Evolutionary conservation across 2,329 filamentous ascomycete species (phyloP), one percentile per base, ranked within the genome.

Genomic region (Xylariaceae sp.): DNA sequence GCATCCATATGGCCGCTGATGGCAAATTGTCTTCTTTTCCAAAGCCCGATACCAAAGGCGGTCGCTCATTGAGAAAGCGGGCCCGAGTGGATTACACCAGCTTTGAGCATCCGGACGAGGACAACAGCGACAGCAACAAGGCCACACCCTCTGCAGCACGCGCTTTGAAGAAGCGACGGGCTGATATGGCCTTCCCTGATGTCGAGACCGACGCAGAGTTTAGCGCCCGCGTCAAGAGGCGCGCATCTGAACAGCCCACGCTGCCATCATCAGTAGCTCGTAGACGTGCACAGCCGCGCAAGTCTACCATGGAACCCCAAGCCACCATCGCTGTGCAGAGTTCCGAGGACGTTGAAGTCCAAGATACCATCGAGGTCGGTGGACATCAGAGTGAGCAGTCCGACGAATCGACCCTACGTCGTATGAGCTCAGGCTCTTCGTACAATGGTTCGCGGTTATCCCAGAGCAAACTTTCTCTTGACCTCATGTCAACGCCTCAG

Each of bases 281-380:
- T 40, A 60, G 56, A 42, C 65, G 66, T 14, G 57, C 47, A 19
- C 57, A 59, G 33, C 42, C 45, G 14, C 55, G 60, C 33, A 68
- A 64, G 43, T 58, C 64, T n/a, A 65, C 61, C 34, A 54, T 63
- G 12, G 67, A 74, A 47, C 65, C 60, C 14, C 61, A 63, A 40
- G 9, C 59, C 5, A 58, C 56, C 47, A 53, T 60, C 5, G 51
- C 62, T 28, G 57, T 65, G 14, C 60, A 61, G 19, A 62, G 63
- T 40, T 62, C 55, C 28, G 73, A 77, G 46, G 73, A 77, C 53
- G 75, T 75, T 28, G 75, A 80, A 41, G 76, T 82, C 28, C 75
- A 80, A 62, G 80, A 83, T 61, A 82, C 79, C 13, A 83, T 83
- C 54, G 76, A 82, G 60, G 80, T 82, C 45, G 77, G 78, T 43